Base-by-base conservation (phyloP, 2,329 filamentous ascomycete genomes). In the Xylariaceae sp. region DNA sequence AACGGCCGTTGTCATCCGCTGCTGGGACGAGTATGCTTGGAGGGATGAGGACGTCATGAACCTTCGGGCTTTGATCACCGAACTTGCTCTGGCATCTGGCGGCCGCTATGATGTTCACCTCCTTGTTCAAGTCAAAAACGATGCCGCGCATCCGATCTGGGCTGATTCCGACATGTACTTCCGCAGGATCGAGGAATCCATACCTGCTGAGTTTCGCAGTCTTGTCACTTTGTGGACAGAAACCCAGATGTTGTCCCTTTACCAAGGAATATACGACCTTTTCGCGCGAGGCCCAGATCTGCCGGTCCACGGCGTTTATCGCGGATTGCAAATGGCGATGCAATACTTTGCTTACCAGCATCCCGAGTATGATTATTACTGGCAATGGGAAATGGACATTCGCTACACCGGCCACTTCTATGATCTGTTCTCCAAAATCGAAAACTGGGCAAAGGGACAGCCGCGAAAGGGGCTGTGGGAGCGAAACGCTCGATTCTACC, bases 311-410 rank as follows among this genome's bases (percentile, higher is more conserved):
- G 90, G 90, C 15, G 89, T 94, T 8, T 97, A 97, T 66, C 85
- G 93, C 39, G 90, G 88, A 41, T 79, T 93, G 9, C 89, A 89
- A 55, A 95, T 97, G 88, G 89, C 90, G 0, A 83, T 97, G 70
- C 90, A 96, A 59, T 87, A 91, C 64, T 97, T 97, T 61, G 87
- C 90, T 4, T 82, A 90, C 57, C 78, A 81, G 55, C 89, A 95
- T 63, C 86, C 87, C 1, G 89, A 95, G 62, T 95, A 90, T 58
- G 88, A 94, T 36, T 87, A 82, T 66, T 89, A 89, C 64, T 95
- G 89, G 89, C 87, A 95, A 52, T 94, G 89, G 87, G 89, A 95
- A 64, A 91, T 95, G 83, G 89, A 95, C 56, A 81, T 90, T 34
- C 83, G 89, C 22, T 95, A 94, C 63, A 93, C 86, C 0, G 89